Percentiles rank a stretch among this genome's conserved stretches.
Evolutionary conservation across 768 basidiomycete genomes (phyloP).

Genomic region (Infundibulicybe gibba): DNA sequence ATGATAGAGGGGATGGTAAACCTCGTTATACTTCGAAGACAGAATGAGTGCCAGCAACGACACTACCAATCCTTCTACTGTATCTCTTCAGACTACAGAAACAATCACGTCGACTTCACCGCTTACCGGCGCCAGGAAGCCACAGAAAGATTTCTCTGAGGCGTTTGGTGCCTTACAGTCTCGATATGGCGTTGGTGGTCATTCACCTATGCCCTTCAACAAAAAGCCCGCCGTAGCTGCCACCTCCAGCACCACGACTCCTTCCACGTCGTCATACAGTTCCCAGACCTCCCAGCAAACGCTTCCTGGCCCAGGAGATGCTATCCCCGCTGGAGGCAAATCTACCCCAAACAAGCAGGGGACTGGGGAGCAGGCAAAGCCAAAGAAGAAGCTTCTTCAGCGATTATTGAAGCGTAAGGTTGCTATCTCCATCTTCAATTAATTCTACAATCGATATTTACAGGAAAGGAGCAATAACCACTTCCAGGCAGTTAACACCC

Average conservation of each 20-base stretch:
- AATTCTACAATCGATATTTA: conserved; percentile 6
- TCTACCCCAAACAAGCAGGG: conserved; percentile 1
- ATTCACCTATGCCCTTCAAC: not conserved
- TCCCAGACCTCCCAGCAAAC: no score
- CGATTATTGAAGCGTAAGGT: no score
- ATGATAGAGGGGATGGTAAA: not conserved
- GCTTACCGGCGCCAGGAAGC: conserved; percentile 5
- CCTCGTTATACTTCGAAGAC: not conserved
- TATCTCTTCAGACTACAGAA: conserved; percentile 15
- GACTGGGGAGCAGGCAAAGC: not conserved
- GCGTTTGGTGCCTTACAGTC: not conserved
- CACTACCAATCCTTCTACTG: conserved; percentile 8
- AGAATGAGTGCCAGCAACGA: conserved; percentile 2
- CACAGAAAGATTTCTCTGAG: not conserved
- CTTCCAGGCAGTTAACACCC: no score
- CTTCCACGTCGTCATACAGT: not conserved
- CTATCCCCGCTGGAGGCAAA: no score
- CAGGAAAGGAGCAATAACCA: no score
- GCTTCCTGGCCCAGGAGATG: no score
- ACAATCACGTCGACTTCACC: conserved; percentile 11
- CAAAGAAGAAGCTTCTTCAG: no score
- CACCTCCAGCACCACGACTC: not conserved
- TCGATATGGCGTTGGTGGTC: not conserved
- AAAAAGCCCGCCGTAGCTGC: not conserved
- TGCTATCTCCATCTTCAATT: no score